Evolutionary conservation across 2,329 filamentous ascomycete species (phyloP).

Genomic region (Colletotrichum filicis): DNA sequence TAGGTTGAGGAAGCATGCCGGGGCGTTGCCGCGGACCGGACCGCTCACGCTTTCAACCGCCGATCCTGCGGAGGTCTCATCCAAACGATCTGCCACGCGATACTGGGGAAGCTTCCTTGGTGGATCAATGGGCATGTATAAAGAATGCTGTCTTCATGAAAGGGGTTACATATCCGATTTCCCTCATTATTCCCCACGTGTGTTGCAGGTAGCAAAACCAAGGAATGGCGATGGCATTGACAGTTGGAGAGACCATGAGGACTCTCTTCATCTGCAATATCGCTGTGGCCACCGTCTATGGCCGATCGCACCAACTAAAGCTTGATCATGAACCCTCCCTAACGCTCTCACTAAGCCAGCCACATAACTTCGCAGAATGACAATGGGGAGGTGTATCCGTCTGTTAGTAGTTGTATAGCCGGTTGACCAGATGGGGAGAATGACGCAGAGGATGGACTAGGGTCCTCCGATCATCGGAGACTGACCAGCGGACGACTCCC

Average conservation of each 20-base stretch:
- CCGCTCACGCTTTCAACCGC: constrained; percentile 8
- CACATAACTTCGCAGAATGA: not conserved
- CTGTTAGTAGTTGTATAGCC: no score
- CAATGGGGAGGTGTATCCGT: not conserved
- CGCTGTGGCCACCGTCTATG: no score
- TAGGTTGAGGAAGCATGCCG: not conserved
- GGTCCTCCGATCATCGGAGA: constrained; percentile 24
- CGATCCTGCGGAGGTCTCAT: constrained; percentile 10
- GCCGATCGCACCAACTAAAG: no score
- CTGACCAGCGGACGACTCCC: not conserved
- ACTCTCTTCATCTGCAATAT: no score
- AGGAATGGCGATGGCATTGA: no score
- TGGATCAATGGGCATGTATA: not conserved
- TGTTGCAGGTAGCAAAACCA: not conserved
- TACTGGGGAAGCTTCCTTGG: not conserved
- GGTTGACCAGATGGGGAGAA: not conserved
- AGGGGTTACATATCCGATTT: not conserved
- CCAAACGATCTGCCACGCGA: constrained; percentile 3
- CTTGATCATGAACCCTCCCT: no score
- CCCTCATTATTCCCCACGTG: not conserved
- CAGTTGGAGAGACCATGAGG: no score
- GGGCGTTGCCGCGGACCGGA: constrained; percentile 16
- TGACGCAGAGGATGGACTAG: not conserved
- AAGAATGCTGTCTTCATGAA: not conserved
- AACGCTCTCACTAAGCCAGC: no score